These are phyloP conservation scores for Sugiyamaella pinicola DNA, from an alignment of 1,139 yeast species.

Conservation along the genomic window DNA sequence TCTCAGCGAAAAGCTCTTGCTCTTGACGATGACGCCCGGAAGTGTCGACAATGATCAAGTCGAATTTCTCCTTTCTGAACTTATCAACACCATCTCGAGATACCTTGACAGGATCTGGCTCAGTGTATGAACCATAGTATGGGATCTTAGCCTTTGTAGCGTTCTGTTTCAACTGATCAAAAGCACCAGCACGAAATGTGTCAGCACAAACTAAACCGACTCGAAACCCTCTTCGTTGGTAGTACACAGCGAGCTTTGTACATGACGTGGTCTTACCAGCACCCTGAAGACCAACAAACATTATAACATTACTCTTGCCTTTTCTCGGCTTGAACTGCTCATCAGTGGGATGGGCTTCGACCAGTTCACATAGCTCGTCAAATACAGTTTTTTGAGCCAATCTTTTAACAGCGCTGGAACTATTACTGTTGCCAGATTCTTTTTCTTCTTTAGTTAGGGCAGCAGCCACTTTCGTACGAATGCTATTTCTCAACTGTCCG, in stretches of 20 bases:
- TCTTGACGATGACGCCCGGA: conserved; percentile 99
- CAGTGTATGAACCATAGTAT: conserved; percentile 91
- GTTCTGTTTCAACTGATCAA: conserved; percentile 96
- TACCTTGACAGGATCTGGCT: conserved; percentile 92
- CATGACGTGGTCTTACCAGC: conserved; percentile 98
- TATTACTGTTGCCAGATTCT: conserved; percentile 35
- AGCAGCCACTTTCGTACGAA: conserved; percentile 60
- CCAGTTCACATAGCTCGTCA: conserved; percentile 85
- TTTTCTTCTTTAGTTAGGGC: conserved; percentile 52
- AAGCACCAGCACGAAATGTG: conserved; percentile 99
- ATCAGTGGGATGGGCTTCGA: conserved; percentile 56
- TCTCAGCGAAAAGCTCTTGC: conserved; percentile 85
- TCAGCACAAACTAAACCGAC: conserved; percentile 98
- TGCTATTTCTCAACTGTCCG: conserved; percentile 70
- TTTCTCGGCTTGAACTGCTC: conserved; percentile 84
- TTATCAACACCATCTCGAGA: conserved; percentile 90
- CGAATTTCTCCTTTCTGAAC: conserved; percentile 89
- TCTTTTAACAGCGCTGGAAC: conserved; percentile 48
- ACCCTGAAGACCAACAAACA: conserved; percentile 99
- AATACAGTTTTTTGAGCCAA: conserved; percentile 88
- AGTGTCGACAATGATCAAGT: conserved; percentile 92
- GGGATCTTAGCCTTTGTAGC: conserved; percentile 96
- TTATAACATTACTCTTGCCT: conserved; percentile 69
- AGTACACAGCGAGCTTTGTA: conserved; percentile 93
- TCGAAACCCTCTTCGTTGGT: conserved; percentile 89